Evolutionary conservation across 2,329 filamentous ascomycete species (phyloP), one percentile per base, ranked within the genome.

Genomic region (Neonectria hederae): DNA sequence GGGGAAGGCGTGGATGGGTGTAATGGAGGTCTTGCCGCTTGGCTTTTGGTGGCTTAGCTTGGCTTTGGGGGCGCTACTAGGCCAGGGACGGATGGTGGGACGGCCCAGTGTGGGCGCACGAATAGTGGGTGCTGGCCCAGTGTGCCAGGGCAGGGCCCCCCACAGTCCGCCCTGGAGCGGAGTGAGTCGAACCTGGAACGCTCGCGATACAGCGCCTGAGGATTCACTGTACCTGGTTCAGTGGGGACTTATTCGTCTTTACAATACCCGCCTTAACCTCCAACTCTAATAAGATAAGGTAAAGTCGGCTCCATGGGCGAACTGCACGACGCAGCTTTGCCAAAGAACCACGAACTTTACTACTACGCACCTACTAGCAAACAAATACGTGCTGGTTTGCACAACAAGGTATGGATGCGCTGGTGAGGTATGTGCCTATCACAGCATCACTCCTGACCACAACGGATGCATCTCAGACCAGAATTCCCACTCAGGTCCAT

Each of bases 31-130:
- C 57, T 38, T 56, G 52, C 26, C 24, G 35, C 51, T 69, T 63
- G 67, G 63, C 62, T 67, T 72, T 55, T 54, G 22, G 53, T 69
- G 70, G 70, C 65, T 69, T 51, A 51, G 64, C 61, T 61, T 56
- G 59, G 45, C 57, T 43, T 54, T 59, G 69, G 70, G 43, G 45
- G 49, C 45, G 21, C 19, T 63, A 51, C 68, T 73, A 73, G 54
- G 63, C 66, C 62, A 28, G 56, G 54, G 32, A 59, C 54, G 54
- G 68, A 62, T 66, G 60, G 63, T 64, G 65, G 59, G 35, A 65
- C 24, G 26, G 4, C 19, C 19, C 54, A 53, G 46, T 53, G 52
- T 59, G 60, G 60, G 64, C 61, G 55, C 68, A 62, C 48, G 52
- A 55, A 60, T 32, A 46, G 57, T 61, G 61, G 56, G 42, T 26